A percentile compares a stretch with the other conserved stretches of the same genome.
phyloP scores from a whole-genome alignment of 805 yeast species.

The Candida pseudofarinosa region DNA sequence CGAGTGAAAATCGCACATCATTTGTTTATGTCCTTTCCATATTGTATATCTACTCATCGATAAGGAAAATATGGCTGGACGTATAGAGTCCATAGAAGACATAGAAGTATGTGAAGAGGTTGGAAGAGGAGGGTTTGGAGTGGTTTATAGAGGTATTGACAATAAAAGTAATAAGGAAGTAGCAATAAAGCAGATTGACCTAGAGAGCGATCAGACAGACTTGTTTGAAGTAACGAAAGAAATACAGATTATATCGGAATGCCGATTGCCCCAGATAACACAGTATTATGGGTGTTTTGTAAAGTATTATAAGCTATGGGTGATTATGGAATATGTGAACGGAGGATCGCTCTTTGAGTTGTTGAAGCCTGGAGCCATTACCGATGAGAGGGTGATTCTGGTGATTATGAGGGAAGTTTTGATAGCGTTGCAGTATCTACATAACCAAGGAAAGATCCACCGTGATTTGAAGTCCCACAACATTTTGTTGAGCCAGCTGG shows the following conservation, averaged over 20 bases:
- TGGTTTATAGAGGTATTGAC: constrained; percentile 62
- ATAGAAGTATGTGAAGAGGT: constrained; percentile 49
- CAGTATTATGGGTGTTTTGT: constrained; percentile 69
- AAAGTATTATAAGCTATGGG: constrained; percentile 68
- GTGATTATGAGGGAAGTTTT: constrained; percentile 52
- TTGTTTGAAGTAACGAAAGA: constrained; percentile 71
- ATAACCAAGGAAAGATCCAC: constrained; percentile 73
- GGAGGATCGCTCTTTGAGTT: constrained; percentile 75
- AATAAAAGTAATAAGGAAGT: constrained; percentile 40
- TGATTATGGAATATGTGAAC: constrained; percentile 74
- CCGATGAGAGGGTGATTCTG: constrained; percentile 49
- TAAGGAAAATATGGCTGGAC: neutral
- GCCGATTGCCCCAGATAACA: constrained; percentile 60
- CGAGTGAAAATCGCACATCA: neutral
- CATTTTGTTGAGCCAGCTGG: constrained; percentile 31
- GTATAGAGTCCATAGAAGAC: constrained; percentile 33
- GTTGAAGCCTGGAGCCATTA: constrained; percentile 54
- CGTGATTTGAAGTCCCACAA: constrained; percentile 43
- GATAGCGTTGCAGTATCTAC: constrained; percentile 62
- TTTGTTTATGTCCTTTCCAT: too few relatives aligned
- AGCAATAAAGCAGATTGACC: constrained; percentile 64
- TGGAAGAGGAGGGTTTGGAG: constrained; percentile 79
- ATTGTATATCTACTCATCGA: too few relatives aligned
- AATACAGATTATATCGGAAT: constrained; percentile 63
- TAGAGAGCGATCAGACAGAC: constrained; percentile 62